These are phyloP conservation scores for Infundibulicybe gibba DNA, from an alignment of 768 basidiomycete genomes.

Conservation along the genomic window DNA sequence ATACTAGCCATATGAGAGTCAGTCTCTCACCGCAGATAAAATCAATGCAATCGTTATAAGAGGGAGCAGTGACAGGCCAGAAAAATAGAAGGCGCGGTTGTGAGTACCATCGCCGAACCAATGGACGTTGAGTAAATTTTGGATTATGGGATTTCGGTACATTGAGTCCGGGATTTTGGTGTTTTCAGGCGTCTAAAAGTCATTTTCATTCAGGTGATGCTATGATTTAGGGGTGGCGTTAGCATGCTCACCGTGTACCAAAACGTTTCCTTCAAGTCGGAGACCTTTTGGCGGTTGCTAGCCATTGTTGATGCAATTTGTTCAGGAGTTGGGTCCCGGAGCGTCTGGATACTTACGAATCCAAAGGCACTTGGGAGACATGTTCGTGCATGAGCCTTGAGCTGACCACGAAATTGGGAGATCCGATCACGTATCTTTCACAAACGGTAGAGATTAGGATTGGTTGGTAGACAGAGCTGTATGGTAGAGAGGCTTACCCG, in stretches of 20 bases:
- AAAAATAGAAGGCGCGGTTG: neutral
- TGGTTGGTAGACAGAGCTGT: neutral
- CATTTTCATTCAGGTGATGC: no score
- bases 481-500: neutral
- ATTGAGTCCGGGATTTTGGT: neutral
- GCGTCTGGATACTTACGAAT: neutral
- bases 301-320: neutral
- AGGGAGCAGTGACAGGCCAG: neutral
- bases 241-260: neutral
- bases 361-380: neutral
- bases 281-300: neutral
- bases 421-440: neutral
- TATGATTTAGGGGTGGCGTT: no score
- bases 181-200: no score
- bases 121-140: neutral
- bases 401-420: neutral
- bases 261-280: neutral
- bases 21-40: neutral
- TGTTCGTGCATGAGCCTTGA: neutral
- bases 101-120: neutral
- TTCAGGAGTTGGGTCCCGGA: neutral
- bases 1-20: no score
- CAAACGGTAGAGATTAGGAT: neutral
- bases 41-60: neutral
- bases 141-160: neutral